A percentile compares a stretch with the other conserved stretches of the same genome.
phyloP scores from a whole-genome alignment of 2,329 filamentous ascomycete genomes.

The Penicillium sp. region DNA sequence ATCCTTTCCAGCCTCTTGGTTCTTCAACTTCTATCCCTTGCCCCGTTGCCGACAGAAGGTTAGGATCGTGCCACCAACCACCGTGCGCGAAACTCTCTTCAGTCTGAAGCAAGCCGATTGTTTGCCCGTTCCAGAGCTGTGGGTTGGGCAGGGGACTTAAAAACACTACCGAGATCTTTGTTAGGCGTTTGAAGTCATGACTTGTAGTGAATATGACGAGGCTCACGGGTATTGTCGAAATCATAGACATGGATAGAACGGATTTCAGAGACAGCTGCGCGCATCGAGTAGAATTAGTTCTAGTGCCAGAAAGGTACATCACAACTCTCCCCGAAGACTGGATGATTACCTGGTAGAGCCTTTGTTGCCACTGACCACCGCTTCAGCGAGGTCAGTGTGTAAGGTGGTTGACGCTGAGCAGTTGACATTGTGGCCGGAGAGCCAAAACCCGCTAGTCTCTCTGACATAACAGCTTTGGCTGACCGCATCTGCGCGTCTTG shows the following conservation, averaged over 20 bases:
- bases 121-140: constrained; percentile 79
- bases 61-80: constrained; percentile 96
- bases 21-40: constrained; percentile 83
- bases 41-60: constrained; percentile 84
- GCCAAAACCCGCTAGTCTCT: constrained; percentile 29
- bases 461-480: constrained; percentile 41
- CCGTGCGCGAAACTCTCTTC: constrained; percentile 79
- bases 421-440: constrained; percentile 28
- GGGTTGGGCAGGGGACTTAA: constrained; percentile 87
- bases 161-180: constrained; percentile 67
- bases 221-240: constrained; percentile 88
- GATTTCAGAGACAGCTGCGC: constrained; percentile 66
- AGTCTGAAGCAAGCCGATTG: constrained; percentile 75
- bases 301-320: neutral
- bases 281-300: neutral
- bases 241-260: constrained; percentile 90
- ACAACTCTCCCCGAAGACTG: neutral
- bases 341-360: constrained; percentile 66
- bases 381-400: constrained; percentile 75
- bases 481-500: constrained; percentile 32
- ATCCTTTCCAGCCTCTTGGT: constrained; percentile 80
- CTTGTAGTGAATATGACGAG: neutral
- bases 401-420: constrained; percentile 27
- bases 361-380: constrained; percentile 82
- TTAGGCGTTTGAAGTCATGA: neutral